A percentile compares a stretch with the other conserved stretches of the same genome.
These are phyloP conservation scores for Stachybotrys echinatus DNA, from an alignment of 2,329 filamentous ascomycete genomes.

Conservation along the genomic window DNA sequence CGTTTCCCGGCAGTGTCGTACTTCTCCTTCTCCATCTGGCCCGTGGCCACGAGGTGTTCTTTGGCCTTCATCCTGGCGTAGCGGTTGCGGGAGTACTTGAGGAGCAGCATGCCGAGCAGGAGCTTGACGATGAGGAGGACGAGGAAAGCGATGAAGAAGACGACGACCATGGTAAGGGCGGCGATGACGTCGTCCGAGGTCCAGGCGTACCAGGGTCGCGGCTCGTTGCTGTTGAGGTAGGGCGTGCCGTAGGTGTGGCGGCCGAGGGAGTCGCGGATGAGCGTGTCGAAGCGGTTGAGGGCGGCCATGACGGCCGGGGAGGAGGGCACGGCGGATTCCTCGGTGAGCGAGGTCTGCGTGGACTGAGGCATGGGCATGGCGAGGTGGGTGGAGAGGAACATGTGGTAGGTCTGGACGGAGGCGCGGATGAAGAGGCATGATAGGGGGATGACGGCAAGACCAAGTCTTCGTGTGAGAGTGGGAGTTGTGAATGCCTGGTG, in stretches of 20 bases:
- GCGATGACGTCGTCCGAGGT: conserved; percentile 71
- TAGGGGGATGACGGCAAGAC: conserved; percentile 84
- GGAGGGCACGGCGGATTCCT: conserved; percentile 57
- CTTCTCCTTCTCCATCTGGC: conserved; percentile 43
- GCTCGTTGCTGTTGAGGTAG: conserved; percentile 31
- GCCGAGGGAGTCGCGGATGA: conserved; percentile 71
- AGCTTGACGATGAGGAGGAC: conserved; percentile 81
- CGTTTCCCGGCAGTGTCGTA: conserved; percentile 69
- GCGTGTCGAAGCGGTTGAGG: conserved; percentile 70
- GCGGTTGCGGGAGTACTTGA: conserved; percentile 72
- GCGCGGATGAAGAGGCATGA: conserved; percentile 94
- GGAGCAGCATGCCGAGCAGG: conserved; percentile 78
- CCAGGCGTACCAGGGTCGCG: conserved; percentile 47
- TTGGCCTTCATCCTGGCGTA: conserved; percentile 76
- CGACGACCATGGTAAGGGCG: conserved; percentile 72
- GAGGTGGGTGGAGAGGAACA: conserved; percentile 88
- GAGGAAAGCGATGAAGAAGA: conserved; percentile 81
- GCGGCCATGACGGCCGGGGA: conserved; percentile 74
- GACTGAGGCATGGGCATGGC: conserved; percentile 65
- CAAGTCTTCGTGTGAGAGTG: conserved; percentile 82
- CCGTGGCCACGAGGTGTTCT: conserved; percentile 47
- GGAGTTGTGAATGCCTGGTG: conserved; percentile 79
- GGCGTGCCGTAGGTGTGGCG: conserved; percentile 63
- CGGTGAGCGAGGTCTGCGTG: conserved; percentile 58
- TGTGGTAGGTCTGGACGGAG: conserved; percentile 93